Base-by-base conservation (phyloP, 1,284 basidiomycete species). In the Cryptococcus sp. region DNA sequence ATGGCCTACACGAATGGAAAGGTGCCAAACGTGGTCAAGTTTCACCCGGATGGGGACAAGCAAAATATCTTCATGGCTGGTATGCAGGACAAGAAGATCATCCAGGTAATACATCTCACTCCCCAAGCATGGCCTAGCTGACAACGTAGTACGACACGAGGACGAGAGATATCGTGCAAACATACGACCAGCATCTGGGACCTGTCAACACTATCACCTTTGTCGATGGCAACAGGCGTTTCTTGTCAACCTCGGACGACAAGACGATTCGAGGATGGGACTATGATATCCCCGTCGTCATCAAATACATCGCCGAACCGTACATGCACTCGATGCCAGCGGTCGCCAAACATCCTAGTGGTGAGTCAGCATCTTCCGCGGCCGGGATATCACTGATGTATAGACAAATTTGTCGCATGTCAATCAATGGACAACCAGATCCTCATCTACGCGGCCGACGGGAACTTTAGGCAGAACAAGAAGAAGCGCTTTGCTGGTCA, bases 301-400 rank as follows among this genome's bases (percentile, higher is more conserved):
- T 98, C 80, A 98, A 99, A 74, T 95, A 97, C 73, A 97, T 98
- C 54, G 93, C 95, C 26, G 95, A 99, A 72, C 95, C 95, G 9
- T 85, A 91, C 68, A 98, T 99, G 95, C 93, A 99, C 74, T 95
- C 91, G 31, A 97, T 99, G 93, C 95, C 95, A 11, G 87, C 94
- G 16, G 93, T 97, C 33, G 89, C 90, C 9, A 74, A 93, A 26
- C 91, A 97, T 72, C 95, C 95, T 10, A 91, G 83, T 51, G 87
- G 91, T 94, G 71, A 59, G 88, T 82, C 12, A 12, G 4, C 26
- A 18, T 6, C 38, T 22, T 23, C 5, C n/a, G 9, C 11, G 24
- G n/a, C 16, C 14, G 12, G 9, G 18, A 19, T 26, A 11, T 22
- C 28, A 33, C 52, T 56, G 32, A 48, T 10, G 39, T 18, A 12